Percentiles rank a stretch among this genome's conserved stretches.
Evolutionary conservation across 345 rosid genomes (phyloP).

Genomic region (Euphorbia peplus): DNA sequence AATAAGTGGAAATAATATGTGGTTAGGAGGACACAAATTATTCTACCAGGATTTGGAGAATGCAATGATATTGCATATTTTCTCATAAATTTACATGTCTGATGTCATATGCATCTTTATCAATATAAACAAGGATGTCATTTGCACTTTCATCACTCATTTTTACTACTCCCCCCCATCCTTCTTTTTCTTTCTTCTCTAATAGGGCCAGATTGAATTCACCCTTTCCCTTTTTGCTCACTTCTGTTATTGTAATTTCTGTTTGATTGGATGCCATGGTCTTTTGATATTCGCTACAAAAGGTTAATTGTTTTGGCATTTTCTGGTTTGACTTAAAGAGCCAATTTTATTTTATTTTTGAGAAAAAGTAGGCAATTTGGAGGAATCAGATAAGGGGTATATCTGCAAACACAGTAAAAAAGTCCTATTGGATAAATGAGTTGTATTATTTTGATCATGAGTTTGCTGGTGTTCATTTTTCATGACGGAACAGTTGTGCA

Average conservation of each 20-base stretch:
- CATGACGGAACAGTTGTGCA: neutral
- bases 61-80: neutral
- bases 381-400: neutral
- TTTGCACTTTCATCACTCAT: neutral
- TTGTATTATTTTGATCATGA: neutral
- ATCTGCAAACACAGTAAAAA: neutral
- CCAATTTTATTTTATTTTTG: neutral
- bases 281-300: neutral
- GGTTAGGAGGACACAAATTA: conserved; percentile 1
- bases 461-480: neutral
- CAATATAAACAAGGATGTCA: neutral
- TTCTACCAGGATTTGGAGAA: neutral
- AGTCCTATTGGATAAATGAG: neutral
- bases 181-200: neutral
- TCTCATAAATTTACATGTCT: neutral
- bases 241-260: neutral
- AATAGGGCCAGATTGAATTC: neutral
- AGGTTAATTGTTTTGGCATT: too few relatives aligned
- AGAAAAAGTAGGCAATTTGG: neutral
- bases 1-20: neutral
- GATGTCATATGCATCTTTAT: neutral
- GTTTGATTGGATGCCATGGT: neutral
- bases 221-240: neutral
- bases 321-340: neutral
- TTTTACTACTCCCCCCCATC: neutral